A percentile compares a stretch with the other conserved stretches of the same genome.
Evolutionary conservation across 495 filamentous ascomycete species (phyloP).

Genomic region (Penicillium nucicola): DNA sequence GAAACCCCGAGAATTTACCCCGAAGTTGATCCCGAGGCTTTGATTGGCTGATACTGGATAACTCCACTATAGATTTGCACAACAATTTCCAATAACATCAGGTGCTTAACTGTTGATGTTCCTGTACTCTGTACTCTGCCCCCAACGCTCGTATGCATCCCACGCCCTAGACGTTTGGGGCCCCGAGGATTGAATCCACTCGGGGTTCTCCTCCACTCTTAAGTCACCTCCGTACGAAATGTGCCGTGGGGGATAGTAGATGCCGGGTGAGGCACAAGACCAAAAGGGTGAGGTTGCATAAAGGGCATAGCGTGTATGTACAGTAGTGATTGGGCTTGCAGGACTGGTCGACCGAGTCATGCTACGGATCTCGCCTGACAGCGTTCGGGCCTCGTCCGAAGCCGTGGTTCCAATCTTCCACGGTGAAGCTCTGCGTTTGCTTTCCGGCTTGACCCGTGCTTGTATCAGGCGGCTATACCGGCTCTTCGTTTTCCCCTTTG

Average conservation of each 20-base stretch:
- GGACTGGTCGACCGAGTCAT: too few relatives aligned
- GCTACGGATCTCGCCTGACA: not conserved
- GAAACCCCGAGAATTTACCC: not conserved
- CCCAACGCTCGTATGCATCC: not conserved
- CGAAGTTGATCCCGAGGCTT: slow-evolving; percentile 1
- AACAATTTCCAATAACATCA: slow-evolving; percentile 1
- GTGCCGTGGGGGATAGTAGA: not conserved
- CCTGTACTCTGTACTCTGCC: too few relatives aligned
- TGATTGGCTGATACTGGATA: not conserved
- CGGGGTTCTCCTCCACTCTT: not conserved
- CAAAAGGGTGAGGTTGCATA: too few relatives aligned
- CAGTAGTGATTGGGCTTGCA: too few relatives aligned
- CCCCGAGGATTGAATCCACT: not conserved
- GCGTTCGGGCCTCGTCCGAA: not conserved
- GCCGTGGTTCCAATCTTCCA: not conserved
- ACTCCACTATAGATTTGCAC: not conserved
- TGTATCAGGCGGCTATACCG: not conserved
- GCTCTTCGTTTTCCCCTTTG: not conserved
- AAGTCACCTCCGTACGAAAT: not conserved
- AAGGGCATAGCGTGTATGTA: too few relatives aligned
- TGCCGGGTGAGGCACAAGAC: too few relatives aligned
- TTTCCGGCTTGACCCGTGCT: not conserved
- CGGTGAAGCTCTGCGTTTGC: not conserved
- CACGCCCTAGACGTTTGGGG: not conserved
- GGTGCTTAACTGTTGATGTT: not conserved